Evolutionary conservation across 768 basidiomycete genomes (phyloP).

Genomic region (Hygrocybe punicea): DNA sequence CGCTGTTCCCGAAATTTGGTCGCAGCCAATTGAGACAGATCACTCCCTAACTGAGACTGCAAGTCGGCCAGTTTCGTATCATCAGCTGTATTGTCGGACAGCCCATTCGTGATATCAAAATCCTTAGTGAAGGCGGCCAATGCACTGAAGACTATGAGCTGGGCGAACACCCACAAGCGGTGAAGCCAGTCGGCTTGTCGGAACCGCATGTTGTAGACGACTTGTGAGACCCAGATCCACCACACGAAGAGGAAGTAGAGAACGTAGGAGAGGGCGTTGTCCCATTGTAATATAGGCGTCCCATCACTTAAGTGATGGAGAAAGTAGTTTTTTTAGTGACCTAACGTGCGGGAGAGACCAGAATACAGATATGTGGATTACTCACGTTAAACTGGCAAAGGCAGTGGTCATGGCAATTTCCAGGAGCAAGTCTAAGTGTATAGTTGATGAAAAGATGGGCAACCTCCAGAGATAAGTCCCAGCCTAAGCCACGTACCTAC

Average conservation of each 20-base stretch:
- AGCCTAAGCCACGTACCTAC: neutral
- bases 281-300: neutral
- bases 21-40: neutral
- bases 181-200: neutral
- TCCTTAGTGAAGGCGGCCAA: constrained; percentile 4
- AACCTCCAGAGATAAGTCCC: too few relatives aligned
- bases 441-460: too few relatives aligned
- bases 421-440: neutral
- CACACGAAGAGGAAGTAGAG: neutral
- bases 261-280: neutral
- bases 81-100: neutral
- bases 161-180: neutral
- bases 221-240: constrained; percentile 1
- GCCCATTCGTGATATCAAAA: constrained; percentile 3
- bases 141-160: constrained; percentile 3
- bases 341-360: too few relatives aligned
- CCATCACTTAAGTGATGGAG: neutral
- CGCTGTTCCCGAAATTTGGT: neutral
- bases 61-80: neutral
- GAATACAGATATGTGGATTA: too few relatives aligned
- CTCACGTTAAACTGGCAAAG: constrained; percentile 2
- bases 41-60: neutral
- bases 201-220: constrained; percentile 1
- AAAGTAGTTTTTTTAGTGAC: too few relatives aligned
- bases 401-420: constrained; percentile 4